A percentile compares a stretch with the other conserved stretches of the same genome.
Evolutionary conservation across 2,329 filamentous ascomycete species (phyloP).

Genomic region (Fusarium pseudocircinatum): DNA sequence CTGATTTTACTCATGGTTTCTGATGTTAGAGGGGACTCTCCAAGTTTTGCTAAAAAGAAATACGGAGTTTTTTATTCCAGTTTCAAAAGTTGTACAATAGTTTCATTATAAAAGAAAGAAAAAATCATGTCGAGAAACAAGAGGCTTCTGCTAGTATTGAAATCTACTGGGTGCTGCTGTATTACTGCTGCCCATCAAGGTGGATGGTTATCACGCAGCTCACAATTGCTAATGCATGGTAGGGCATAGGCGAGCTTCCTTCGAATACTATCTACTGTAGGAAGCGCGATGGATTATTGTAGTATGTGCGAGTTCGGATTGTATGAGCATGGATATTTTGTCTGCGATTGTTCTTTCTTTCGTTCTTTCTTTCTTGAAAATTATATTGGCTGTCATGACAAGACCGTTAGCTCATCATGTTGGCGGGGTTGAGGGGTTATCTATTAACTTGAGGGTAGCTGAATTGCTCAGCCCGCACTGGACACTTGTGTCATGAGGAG

Average conservation of each 20-base stretch:
- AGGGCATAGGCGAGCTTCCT: background rate
- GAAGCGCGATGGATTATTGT: background rate
- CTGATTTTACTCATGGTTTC: slow-evolving; percentile 27
- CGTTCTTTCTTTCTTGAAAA: background rate
- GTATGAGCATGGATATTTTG: background rate
- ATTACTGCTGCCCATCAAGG: background rate
- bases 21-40: slow-evolving; percentile 40
- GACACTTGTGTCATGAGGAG: background rate
- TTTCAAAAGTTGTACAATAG: slow-evolving; percentile 41
- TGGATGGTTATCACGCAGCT: background rate
- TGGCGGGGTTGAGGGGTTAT: slow-evolving; percentile 22
- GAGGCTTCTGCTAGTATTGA: background rate
- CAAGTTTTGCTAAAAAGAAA: slow-evolving; percentile 22
- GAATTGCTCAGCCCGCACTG: background rate
- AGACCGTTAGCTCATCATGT: slow-evolving; percentile 4
- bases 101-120: slow-evolving; percentile 28
- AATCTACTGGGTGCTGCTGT: background rate
- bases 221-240: slow-evolving; percentile 14
- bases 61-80: slow-evolving; percentile 8
- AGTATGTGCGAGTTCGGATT: background rate
- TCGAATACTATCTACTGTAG: background rate
- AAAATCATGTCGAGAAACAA: slow-evolving; percentile 33
- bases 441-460: background rate
- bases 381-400: slow-evolving; percentile 5
- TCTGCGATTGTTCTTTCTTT: background rate